Evolutionary conservation across 108 stramenopile genomes (phyloP).

Genomic region (Cylindrotheca fusiformis): DNA sequence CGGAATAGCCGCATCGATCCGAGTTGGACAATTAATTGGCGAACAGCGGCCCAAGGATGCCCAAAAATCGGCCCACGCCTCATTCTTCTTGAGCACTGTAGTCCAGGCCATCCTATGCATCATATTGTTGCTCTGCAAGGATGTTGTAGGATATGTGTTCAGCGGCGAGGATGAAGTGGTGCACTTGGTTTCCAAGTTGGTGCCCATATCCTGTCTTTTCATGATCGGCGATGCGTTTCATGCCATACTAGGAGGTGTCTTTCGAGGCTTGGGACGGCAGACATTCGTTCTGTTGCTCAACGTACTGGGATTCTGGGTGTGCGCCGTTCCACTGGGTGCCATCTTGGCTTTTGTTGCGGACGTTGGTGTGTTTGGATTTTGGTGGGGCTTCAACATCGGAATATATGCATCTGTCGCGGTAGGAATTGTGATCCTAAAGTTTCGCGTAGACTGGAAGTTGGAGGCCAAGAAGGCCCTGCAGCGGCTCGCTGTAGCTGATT

Average conservation of each 20-base stretch:
- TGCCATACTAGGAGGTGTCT: slow-evolving; percentile 33
- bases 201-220: slow-evolving; percentile 36
- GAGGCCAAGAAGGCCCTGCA: too few species aligned
- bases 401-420: neutral
- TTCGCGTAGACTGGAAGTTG: slow-evolving; percentile 3
- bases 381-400: too few species aligned
- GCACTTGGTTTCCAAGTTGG: slow-evolving; percentile 16
- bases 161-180: slow-evolving; percentile 36
- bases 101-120: slow-evolving; percentile 8
- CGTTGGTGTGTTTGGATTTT: slow-evolving; percentile 13
- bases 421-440: neutral
- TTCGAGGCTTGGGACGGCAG: too few species aligned
- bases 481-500: too few species aligned
- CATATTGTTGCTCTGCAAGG: slow-evolving; percentile 21
- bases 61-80: slow-evolving; percentile 18
- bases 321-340: slow-evolving; percentile 26
- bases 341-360: slow-evolving; percentile 24
- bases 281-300: slow-evolving; percentile 26
- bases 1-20: too few species aligned
- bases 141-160: slow-evolving; percentile 22
- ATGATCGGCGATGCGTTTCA: slow-evolving; percentile 34
- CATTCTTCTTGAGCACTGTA: slow-evolving; percentile 12
- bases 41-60: too few species aligned
- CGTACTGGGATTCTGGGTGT: slow-evolving; percentile 32
- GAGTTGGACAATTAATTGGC: slow-evolving; percentile 2